A percentile compares a stretch with the other conserved stretches of the same genome.
Evolutionary conservation across 495 filamentous ascomycete species (phyloP).

Genomic region (Tuber melanosporum): DNA sequence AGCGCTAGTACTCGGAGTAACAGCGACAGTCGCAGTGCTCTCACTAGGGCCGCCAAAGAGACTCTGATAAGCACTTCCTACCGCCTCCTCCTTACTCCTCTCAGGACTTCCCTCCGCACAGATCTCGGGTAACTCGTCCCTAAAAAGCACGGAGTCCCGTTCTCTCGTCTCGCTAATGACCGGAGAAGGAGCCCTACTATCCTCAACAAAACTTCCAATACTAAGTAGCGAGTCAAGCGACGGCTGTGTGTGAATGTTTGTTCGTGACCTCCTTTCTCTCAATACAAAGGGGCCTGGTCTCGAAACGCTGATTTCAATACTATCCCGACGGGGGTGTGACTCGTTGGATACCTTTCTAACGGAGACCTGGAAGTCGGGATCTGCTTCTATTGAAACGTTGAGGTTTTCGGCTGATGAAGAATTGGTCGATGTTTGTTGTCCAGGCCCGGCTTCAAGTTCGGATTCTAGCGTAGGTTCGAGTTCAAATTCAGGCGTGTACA

Average conservation of each 20-base stretch:
- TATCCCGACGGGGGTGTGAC: constrained; percentile 8
- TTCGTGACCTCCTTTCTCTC: constrained; percentile 6
- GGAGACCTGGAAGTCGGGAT: constrained; percentile 27
- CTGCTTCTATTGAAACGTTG: constrained; percentile 22
- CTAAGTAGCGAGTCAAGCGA: constrained; percentile 32
- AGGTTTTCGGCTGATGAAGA: constrained; percentile 6
- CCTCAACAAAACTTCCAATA: constrained; percentile 18
- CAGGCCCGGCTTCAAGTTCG: background rate
- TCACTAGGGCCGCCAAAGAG: constrained; percentile 24
- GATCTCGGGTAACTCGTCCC: constrained; percentile 8
- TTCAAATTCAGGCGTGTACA: background rate
- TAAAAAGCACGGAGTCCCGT: constrained; percentile 15
- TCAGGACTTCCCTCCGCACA: background rate
- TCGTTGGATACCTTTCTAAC: constrained; percentile 18
- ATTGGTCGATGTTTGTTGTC: background rate
- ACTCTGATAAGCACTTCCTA: constrained; percentile 20
- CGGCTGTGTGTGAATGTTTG: constrained; percentile 25
- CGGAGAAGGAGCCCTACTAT: constrained; percentile 17
- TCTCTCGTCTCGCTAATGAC: constrained; percentile 14
- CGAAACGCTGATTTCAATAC: constrained; percentile 20
- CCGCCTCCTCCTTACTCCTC: constrained; percentile 6
- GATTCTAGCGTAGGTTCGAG: background rate
- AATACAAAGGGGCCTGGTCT: background rate
- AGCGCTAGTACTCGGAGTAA: background rate
- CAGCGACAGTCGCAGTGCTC: background rate